Evolutionary conservation across 225 moss, liverwort and hornwort species (phyloP).

Genomic region (Polytrichum commune): DNA sequence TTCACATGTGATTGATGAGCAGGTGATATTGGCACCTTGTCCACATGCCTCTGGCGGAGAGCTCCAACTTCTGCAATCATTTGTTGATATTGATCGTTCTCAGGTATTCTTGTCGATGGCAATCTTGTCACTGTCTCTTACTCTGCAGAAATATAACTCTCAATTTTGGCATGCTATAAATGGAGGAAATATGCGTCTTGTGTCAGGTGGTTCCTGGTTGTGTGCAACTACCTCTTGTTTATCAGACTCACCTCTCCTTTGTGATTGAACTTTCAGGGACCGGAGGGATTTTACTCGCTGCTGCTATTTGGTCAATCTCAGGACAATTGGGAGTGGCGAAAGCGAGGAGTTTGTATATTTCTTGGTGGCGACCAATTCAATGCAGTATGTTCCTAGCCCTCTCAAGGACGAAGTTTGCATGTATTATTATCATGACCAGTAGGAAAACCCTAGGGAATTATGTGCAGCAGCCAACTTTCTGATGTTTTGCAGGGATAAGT

Average conservation of each 20-base stretch:
- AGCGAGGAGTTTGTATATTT: conserved; percentile 70
- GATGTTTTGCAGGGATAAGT: no score
- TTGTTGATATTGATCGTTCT: conserved; percentile 65
- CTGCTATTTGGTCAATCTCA: conserved; percentile 54
- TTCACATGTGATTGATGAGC: conserved; percentile 12
- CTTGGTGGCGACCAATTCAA: conserved; percentile 78
- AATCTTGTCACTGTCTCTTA: no score
- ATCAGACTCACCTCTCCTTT: no score
- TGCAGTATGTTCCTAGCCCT: conserved; percentile 39
- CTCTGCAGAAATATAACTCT: no score
- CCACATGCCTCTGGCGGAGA: conserved; percentile 88
- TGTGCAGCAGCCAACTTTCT: no score
- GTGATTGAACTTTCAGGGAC: conserved; percentile 41
- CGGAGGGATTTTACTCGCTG: conserved; percentile 65
- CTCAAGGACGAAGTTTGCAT: no score
- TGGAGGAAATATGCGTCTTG: no score
- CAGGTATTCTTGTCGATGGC: conserved; percentile 22
- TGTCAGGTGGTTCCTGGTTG: no score
- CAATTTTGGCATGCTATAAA: no score
- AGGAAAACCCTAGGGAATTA: no score
- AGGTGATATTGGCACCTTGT: conserved; percentile 74
- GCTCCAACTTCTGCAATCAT: conserved; percentile 62
- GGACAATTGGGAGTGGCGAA: conserved; percentile 70
- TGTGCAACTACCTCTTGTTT: no score
- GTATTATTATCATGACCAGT: no score